Conservation (phyloP, 1,139 yeast genomes). For the Hyphopichia khmerensis region DNA sequence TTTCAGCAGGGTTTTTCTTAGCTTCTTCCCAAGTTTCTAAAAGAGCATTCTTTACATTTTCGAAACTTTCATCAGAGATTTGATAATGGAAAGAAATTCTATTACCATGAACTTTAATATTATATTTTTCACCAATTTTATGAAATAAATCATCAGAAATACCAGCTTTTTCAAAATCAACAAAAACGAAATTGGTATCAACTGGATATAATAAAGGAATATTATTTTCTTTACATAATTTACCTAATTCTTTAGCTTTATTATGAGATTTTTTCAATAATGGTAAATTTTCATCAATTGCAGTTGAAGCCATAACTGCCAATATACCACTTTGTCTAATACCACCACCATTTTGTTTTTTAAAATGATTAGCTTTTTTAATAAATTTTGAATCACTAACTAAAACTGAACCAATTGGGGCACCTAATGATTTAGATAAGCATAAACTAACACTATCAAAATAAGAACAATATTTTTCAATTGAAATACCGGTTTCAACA, state of each 20-base stretch:
- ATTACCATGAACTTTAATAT: constrained; percentile 28
- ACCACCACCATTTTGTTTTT: constrained; percentile 49
- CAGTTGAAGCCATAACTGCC: constrained; percentile 41
- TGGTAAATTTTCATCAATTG: constrained; percentile 38
- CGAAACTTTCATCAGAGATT: constrained; percentile 31
- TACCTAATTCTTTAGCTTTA: constrained; percentile 53
- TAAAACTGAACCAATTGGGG: constrained; percentile 46
- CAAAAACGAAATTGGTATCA: constrained; percentile 42
- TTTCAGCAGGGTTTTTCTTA: constrained; percentile 22
- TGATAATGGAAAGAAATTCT: constrained; percentile 44
- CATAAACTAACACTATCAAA: constrained; percentile 48
- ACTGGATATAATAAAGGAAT: constrained; percentile 38
- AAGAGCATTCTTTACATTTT: constrained; percentile 27
- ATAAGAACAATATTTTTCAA: constrained; percentile 37
- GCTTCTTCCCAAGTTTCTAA: constrained; percentile 31
- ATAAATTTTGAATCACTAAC: constrained; percentile 35
- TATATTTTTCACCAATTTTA: constrained; percentile 23
- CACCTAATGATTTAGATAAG: constrained; percentile 46
- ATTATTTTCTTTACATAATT: constrained; percentile 35
- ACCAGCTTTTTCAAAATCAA: constrained; percentile 34
- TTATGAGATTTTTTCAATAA: constrained; percentile 49
- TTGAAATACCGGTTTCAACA: constrained; percentile 38
- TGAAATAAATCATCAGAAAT: constrained; percentile 29
- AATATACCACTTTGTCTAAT: constrained; percentile 46
- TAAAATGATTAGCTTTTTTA: constrained; percentile 45